Percentiles rank a stretch among this genome's conserved stretches.
Conservation (phyloP, 192 early-diverging fungal species). For the Diversispora eburnea region DNA sequence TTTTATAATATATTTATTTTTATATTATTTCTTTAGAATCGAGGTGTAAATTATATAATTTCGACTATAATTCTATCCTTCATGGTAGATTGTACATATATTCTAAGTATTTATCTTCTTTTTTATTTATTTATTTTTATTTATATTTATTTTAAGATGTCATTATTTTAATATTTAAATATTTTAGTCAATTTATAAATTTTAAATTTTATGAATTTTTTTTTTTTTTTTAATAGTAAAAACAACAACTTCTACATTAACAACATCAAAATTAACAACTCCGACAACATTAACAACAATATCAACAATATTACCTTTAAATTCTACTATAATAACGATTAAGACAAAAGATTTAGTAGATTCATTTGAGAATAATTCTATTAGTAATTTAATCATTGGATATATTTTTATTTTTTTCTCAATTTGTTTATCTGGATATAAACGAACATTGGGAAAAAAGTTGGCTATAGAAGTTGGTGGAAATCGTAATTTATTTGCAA, state of each 20-base stretch:
- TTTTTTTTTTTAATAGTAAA: conserved; percentile 30
- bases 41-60: conserved; percentile 1
- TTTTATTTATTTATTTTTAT: neutral
- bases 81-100: conserved; percentile 9
- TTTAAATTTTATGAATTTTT: neutral
- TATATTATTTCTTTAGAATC: neutral
- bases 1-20: neutral
- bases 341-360: conserved; percentile 3
- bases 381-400: conserved; percentile 30
- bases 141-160: neutral
- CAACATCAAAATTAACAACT: too few species aligned
- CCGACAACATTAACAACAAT: too few species aligned
- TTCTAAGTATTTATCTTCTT: conserved; percentile 1
- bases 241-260: too few species aligned
- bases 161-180: neutral
- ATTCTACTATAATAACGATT: too few species aligned
- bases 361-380: conserved; percentile 27
- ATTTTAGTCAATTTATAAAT: neutral
- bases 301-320: too few species aligned
- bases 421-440: conserved; percentile 35
- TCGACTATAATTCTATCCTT: conserved; percentile 11
- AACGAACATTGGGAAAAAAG: conserved; percentile 34
- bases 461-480: conserved; percentile 39
- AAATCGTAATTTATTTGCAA: conserved; percentile 33
- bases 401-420: conserved; percentile 34